These are phyloP conservation scores for Botrytis cinerea DNA, from an alignment of 2,329 filamentous ascomycete species.

Conservation along the genomic window DNA sequence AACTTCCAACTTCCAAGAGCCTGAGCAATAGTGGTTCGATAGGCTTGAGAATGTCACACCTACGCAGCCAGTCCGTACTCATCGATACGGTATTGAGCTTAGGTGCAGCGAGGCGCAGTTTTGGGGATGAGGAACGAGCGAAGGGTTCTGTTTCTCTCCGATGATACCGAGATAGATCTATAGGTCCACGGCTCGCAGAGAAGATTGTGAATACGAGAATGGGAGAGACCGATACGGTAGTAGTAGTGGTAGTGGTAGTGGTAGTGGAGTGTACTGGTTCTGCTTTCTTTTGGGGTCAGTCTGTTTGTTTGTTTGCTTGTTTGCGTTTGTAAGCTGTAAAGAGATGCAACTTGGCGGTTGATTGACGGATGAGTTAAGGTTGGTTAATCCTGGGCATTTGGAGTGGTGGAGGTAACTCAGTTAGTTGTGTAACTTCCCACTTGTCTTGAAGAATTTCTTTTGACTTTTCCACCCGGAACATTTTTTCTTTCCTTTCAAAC, in stretches of 20 bases:
- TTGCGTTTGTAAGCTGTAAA: too few relatives aligned
- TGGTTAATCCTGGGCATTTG: neutral
- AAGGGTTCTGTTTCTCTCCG: neutral
- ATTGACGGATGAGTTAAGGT: neutral
- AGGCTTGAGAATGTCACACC: neutral
- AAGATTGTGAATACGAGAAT: neutral
- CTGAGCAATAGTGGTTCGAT: neutral
- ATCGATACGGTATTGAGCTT: neutral
- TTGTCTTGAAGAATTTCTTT: neutral
- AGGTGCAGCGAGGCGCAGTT: neutral
- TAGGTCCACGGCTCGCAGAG: neutral
- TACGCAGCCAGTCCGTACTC: neutral
- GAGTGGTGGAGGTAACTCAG: too few relatives aligned
- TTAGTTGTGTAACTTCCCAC: too few relatives aligned
- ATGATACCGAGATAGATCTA: neutral
- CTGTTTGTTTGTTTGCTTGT: neutral
- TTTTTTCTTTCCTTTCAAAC: neutral
- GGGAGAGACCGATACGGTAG: neutral
- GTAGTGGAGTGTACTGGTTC: neutral
- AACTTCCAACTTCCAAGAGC: neutral
- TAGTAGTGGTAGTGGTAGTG: neutral
- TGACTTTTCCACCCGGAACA: neutral
- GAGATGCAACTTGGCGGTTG: neutral
- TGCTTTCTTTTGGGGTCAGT: neutral
- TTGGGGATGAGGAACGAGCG: neutral